Percentiles rank a stretch among this genome's conserved stretches.
Evolutionary conservation across 371 early-diverging fungal genomes (phyloP).

Genomic region (Apophysomyces elegans): DNA sequence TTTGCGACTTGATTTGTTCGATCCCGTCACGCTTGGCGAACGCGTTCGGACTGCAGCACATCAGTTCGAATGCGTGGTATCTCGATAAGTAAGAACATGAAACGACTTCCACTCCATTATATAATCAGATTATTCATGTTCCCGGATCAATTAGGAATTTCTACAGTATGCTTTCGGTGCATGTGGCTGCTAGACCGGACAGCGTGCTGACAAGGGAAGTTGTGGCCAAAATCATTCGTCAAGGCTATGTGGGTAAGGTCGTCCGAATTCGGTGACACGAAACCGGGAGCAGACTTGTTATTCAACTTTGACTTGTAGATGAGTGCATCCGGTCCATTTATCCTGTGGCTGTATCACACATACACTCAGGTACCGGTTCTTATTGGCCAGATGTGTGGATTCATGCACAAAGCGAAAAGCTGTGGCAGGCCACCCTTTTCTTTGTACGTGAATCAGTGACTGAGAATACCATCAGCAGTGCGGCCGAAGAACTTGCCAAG

Average conservation of each 20-base stretch:
- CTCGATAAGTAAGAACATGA: slow-evolving; percentile 15
- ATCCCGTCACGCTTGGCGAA: slow-evolving; percentile 37
- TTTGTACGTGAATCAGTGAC: not conserved
- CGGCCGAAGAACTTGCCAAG: slow-evolving; percentile 8
- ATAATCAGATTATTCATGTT: not conserved
- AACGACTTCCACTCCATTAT: not conserved
- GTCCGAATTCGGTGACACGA: slow-evolving; percentile 2
- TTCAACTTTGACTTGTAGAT: slow-evolving; percentile 10
- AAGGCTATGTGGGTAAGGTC: slow-evolving; percentile 30
- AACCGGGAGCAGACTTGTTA: not conserved
- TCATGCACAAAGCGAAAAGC: not conserved
- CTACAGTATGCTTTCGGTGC: slow-evolving; percentile 14
- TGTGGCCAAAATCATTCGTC: slow-evolving; percentile 33
- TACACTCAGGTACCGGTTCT: not conserved
- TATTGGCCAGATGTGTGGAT: slow-evolving; percentile 7
- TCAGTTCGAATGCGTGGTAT: slow-evolving; percentile 17
- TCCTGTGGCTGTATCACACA: slow-evolving; percentile 20
- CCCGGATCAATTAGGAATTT: slow-evolving; percentile 1
- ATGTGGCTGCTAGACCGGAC: slow-evolving; percentile 15
- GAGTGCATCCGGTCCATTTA: slow-evolving; percentile 25
- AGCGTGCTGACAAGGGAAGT: slow-evolving; percentile 18
- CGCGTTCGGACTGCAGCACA: slow-evolving; percentile 26
- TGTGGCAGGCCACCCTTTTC: slow-evolving; percentile 8
- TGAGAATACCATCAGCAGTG: not conserved
- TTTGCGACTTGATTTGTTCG: slow-evolving; percentile 36